A percentile compares a stretch with the other conserved stretches of the same genome.
These are phyloP conservation scores for Tripterygium wilfordii DNA, from an alignment of 177 flowering plant genomes.

Conservation along the genomic window DNA sequence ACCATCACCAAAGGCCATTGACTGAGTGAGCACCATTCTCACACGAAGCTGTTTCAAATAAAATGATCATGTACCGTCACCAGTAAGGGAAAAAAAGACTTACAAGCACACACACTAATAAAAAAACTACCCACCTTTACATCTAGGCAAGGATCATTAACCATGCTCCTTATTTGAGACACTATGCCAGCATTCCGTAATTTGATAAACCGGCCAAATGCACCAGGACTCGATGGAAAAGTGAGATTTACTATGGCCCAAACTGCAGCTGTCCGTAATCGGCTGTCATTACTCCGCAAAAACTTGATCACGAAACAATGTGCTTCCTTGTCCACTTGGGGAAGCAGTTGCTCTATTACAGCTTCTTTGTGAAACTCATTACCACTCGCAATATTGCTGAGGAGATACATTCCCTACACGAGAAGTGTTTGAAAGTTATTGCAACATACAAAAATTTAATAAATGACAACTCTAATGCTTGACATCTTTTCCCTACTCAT, in stretches of 20 bases:
- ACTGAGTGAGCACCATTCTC: slow-evolving; percentile 55
- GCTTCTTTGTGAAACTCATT: slow-evolving; percentile 81
- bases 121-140: slow-evolving; percentile 53
- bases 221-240: slow-evolving; percentile 53
- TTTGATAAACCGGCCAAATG: slow-evolving; percentile 43
- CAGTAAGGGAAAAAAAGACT: too few species aligned
- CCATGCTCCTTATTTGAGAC: slow-evolving; percentile 70
- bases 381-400: slow-evolving; percentile 82
- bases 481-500: too few species aligned
- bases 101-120: too few species aligned
- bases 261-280: slow-evolving; percentile 61
- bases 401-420: slow-evolving; percentile 75
- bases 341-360: slow-evolving; percentile 56
- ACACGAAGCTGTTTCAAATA: slow-evolving; percentile 62
- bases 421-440: slow-evolving; percentile 8
- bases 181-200: slow-evolving; percentile 61
- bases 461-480: too few species aligned
- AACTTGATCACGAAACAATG: slow-evolving; percentile 44
- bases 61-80: too few species aligned
- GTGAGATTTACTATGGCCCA: slow-evolving; percentile 87
- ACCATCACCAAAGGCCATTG: slow-evolving; percentile 29
- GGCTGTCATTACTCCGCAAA: slow-evolving; percentile 59
- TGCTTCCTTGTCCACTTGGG: slow-evolving; percentile 18
- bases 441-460: too few species aligned
- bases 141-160: slow-evolving; percentile 81